phyloP scores from a whole-genome alignment of 495 filamentous ascomycete genomes.

The Neurospora africana region DNA sequence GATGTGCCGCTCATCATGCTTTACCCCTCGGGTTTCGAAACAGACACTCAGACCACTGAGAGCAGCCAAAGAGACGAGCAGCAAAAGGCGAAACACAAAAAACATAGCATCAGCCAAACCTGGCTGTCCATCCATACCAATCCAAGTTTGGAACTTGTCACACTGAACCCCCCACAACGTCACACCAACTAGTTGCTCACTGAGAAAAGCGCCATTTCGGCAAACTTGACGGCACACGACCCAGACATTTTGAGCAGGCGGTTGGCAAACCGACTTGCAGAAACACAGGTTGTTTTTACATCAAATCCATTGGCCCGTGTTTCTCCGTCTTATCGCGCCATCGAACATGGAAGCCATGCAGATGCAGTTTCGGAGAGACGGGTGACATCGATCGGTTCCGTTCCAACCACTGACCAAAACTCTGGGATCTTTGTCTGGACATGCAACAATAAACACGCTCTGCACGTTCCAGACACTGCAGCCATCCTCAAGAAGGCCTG shows the following conservation, averaged over 20 bases:
- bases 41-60: background rate
- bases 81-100: background rate
- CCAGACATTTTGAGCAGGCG: background rate
- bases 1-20: background rate
- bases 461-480: background rate
- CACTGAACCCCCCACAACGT: background rate
- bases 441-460: conserved; percentile 3
- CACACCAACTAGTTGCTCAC: background rate
- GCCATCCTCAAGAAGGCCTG: background rate
- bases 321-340: conserved; percentile 12
- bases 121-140: background rate
- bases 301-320: conserved; percentile 4
- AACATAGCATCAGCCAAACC: background rate
- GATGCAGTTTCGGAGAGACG: conserved; percentile 7
- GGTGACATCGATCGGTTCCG: conserved; percentile 4
- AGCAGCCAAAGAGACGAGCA: background rate
- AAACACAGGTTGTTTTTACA: background rate
- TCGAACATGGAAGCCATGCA: conserved; percentile 9
- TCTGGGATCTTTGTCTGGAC: background rate
- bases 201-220: background rate
- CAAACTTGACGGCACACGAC: background rate
- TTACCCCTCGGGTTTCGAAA: background rate
- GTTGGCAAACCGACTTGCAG: conserved; percentile 4
- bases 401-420: conserved; percentile 11
- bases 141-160: background rate